Percentiles rank a stretch among this genome's conserved stretches.
Conservation (phyloP, 2,329 filamentous ascomycete genomes). For the Sarocladium strictum region DNA sequence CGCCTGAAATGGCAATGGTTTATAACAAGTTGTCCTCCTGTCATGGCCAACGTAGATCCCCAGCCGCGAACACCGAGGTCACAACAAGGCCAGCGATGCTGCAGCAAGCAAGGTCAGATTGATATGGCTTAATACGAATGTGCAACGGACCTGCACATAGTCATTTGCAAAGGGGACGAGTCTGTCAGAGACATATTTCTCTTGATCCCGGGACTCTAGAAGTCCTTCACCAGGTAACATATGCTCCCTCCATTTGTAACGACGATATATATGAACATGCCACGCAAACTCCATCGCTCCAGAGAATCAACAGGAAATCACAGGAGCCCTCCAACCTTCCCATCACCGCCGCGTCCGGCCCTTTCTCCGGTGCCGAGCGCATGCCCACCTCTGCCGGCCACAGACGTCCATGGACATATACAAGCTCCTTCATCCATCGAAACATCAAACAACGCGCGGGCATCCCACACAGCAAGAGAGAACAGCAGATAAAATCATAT, state of each 20-base stretch:
- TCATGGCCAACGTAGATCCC: too few relatives aligned
- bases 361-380: neutral
- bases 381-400: neutral
- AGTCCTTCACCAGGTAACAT: neutral
- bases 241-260: slow-evolving; percentile 8
- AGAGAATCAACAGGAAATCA: slow-evolving; percentile 11
- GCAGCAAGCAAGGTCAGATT: neutral
- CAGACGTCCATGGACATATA: neutral
- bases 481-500: slow-evolving; percentile 1
- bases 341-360: neutral
- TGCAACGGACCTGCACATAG: too few relatives aligned
- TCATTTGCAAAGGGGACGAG: neutral
- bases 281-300: slow-evolving; percentile 14
- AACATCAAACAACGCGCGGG: neutral
- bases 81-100: too few relatives aligned
- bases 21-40: too few relatives aligned
- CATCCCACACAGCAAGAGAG: neutral
- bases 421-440: neutral
- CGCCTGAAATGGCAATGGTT: too few relatives aligned
- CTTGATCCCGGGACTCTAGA: neutral
- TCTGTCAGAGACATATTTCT: slow-evolving; percentile 1
- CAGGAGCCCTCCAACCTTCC: neutral
- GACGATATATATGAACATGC: neutral
- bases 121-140: too few relatives aligned
- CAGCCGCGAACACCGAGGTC: too few relatives aligned